A percentile compares a stretch with the other conserved stretches of the same genome.
Evolutionary conservation across 192 early-diverging fungal species (phyloP).

Genomic region (Thoreauomyces humboldtii): DNA sequence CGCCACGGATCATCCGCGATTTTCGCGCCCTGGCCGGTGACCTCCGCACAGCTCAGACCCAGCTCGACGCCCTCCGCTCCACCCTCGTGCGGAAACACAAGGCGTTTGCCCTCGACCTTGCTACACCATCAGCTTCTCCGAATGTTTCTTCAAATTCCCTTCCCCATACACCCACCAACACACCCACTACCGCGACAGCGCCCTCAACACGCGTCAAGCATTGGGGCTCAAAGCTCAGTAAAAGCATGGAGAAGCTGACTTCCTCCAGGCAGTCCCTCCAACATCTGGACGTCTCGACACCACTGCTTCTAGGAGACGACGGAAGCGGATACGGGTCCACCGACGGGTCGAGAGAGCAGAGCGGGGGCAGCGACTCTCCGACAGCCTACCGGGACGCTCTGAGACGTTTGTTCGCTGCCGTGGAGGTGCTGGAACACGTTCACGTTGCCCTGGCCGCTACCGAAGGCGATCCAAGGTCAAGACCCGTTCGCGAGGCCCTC

Average conservation of each 20-base stretch:
- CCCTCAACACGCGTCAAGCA: too few species aligned
- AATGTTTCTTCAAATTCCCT: background rate
- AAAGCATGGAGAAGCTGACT: conserved; percentile 4
- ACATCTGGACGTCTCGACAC: background rate
- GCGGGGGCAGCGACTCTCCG: background rate
- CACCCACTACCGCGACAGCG: background rate
- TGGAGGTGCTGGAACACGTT: background rate
- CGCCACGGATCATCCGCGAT: too few species aligned
- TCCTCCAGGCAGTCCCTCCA: background rate
- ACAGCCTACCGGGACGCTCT: conserved; percentile 11
- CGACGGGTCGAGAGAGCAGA: background rate
- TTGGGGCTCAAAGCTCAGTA: background rate
- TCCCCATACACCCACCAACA: background rate
- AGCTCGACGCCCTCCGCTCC: background rate
- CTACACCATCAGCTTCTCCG: background rate
- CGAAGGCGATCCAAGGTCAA: too few species aligned
- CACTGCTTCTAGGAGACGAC: background rate
- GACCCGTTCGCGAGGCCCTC: too few species aligned
- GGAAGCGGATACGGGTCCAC: background rate
- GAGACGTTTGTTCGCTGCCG: background rate
- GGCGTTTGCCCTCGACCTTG: background rate
- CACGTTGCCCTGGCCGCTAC: too few species aligned
- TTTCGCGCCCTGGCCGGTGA: background rate
- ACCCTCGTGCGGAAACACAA: background rate
- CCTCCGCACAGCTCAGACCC: background rate